Evolutionary conservation across 352 stramenopile genomes (phyloP).

Genomic region (Discostella stelligera): DNA sequence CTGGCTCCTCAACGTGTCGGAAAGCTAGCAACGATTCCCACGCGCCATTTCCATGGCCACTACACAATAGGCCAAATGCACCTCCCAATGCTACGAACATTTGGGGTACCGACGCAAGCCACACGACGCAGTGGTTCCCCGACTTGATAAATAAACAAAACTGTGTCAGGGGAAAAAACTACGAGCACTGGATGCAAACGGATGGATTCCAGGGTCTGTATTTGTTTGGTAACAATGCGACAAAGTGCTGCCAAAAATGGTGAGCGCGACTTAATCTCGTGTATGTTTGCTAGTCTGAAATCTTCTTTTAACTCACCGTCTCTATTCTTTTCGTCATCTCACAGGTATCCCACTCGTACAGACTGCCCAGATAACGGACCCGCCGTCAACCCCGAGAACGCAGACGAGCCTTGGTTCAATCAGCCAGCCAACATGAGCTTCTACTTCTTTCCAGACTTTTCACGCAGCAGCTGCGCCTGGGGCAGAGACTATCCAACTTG

Average conservation of each 20-base stretch:
- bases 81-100: background rate
- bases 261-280: background rate
- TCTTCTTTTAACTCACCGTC: background rate
- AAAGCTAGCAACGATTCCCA: slow-evolving; percentile 11
- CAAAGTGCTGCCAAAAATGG: slow-evolving; percentile 28
- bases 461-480: slow-evolving; percentile 12
- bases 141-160: slow-evolving; percentile 30
- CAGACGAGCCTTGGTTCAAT: slow-evolving; percentile 20
- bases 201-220: slow-evolving; percentile 30
- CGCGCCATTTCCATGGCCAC: slow-evolving; percentile 21
- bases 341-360: background rate
- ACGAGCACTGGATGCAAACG: slow-evolving; percentile 32
- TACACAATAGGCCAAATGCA: background rate
- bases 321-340: background rate
- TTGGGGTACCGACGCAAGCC: slow-evolving; percentile 14
- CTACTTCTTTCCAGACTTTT: slow-evolving; percentile 38
- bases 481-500: slow-evolving; percentile 31
- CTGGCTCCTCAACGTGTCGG: slow-evolving; percentile 17
- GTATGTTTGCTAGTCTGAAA: background rate
- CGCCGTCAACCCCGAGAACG: slow-evolving; percentile 14
- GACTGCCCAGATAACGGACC: slow-evolving; percentile 2
- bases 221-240: slow-evolving; percentile 22
- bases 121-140: slow-evolving; percentile 2
- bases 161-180: slow-evolving; percentile 30
- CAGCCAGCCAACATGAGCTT: slow-evolving; percentile 7